These are phyloP conservation scores for Calonectria fujianensis DNA, from an alignment of 2,329 filamentous ascomycete genomes.

Conservation along the genomic window DNA sequence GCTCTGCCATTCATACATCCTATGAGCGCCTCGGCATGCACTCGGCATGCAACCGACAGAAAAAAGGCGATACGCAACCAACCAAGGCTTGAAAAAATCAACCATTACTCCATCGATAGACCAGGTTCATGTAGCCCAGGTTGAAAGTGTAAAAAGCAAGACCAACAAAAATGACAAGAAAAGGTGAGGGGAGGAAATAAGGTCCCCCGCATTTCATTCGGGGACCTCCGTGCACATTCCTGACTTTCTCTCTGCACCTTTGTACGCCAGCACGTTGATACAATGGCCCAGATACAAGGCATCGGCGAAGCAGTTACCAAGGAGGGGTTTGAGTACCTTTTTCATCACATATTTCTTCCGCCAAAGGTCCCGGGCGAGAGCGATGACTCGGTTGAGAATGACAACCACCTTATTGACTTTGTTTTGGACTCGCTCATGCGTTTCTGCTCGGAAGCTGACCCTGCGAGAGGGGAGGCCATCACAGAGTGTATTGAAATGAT, in stretches of 20 bases:
- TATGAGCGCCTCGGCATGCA: too few relatives aligned
- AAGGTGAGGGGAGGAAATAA: too few relatives aligned
- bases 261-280: not conserved
- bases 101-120: not conserved
- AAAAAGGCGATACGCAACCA: not conserved
- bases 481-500: conserved; percentile 40
- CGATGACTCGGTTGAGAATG: conserved; percentile 29
- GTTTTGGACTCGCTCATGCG: conserved; percentile 27
- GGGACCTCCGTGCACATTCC: not conserved
- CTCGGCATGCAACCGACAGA: not conserved
- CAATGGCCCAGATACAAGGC: not conserved
- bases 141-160: not conserved
- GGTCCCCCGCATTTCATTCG: too few relatives aligned
- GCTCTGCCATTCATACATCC: not conserved
- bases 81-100: not conserved
- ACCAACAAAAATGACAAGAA: not conserved
- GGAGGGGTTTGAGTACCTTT: conserved; percentile 37
- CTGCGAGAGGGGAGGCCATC: not conserved
- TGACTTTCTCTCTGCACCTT: not conserved
- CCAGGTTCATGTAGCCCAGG: too few relatives aligned
- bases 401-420: conserved; percentile 29
- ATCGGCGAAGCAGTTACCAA: not conserved
- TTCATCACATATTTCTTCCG: conserved; percentile 58
- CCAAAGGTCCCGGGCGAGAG: conserved; percentile 53
- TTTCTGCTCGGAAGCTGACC: conserved; percentile 21